Evolutionary conservation across 2,329 filamentous ascomycete species (phyloP).

Genomic region (Cladosporium sp.): DNA sequence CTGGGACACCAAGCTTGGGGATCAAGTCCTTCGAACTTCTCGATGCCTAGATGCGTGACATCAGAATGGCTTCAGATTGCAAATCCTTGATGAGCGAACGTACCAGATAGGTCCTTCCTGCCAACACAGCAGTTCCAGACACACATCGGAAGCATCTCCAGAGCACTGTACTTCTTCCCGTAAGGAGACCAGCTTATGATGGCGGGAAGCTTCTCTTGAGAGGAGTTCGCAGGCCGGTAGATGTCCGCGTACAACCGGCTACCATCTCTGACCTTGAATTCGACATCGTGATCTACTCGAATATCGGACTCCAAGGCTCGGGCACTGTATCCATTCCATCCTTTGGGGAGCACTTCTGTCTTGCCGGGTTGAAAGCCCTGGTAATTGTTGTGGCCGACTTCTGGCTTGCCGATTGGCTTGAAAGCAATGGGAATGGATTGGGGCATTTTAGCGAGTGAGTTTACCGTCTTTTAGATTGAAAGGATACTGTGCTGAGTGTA

Average conservation of each 20-base stretch:
- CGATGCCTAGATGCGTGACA: slow-evolving; percentile 21
- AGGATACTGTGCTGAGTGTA: too few relatives aligned
- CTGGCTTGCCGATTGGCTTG: slow-evolving; percentile 31
- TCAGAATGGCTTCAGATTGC: not conserved
- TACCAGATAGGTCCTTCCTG: slow-evolving; percentile 16
- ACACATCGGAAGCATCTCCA: slow-evolving; percentile 35
- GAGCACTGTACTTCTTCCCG: slow-evolving; percentile 39
- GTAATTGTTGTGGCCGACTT: slow-evolving; percentile 37
- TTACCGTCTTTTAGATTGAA: too few relatives aligned
- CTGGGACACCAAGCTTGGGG: slow-evolving; percentile 31
- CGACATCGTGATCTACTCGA: slow-evolving; percentile 41
- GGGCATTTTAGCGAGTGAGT: not conserved
- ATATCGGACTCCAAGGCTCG: slow-evolving; percentile 31
- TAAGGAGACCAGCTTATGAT: slow-evolving; percentile 41
- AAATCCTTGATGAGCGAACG: not conserved
- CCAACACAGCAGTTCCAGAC: slow-evolving; percentile 35
- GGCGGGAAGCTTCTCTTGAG: slow-evolving; percentile 35
- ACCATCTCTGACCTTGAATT: slow-evolving; percentile 40
- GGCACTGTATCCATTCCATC: slow-evolving; percentile 34
- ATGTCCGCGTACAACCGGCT: slow-evolving; percentile 39
- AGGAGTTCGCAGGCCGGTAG: slow-evolving; percentile 34
- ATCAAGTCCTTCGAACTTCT: slow-evolving; percentile 42
- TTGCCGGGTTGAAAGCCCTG: slow-evolving; percentile 35
- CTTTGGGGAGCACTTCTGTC: slow-evolving; percentile 34
- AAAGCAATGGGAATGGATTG: slow-evolving; percentile 28